Conservation (phyloP, 768 basidiomycete genomes). For the Mycena venus region DNA sequence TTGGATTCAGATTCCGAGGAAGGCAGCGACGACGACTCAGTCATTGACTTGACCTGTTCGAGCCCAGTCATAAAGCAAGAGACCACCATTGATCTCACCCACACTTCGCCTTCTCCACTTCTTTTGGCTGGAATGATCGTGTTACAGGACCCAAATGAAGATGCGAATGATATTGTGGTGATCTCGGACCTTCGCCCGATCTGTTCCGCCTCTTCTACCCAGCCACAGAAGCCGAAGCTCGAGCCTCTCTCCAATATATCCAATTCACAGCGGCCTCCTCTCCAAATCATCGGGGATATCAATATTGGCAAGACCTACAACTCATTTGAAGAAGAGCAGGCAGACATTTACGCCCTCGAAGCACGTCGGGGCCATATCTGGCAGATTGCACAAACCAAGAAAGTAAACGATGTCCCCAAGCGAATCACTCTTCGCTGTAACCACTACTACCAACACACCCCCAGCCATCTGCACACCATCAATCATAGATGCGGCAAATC, state of each 20-base stretch:
- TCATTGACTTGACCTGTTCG: constrained; percentile 1
- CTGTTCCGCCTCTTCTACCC: not conserved
- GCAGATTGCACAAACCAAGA: constrained; percentile 32
- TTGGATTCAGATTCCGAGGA: not conserved
- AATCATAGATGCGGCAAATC: constrained; percentile 32
- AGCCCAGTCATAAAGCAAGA: not conserved
- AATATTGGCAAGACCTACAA: constrained; percentile 5
- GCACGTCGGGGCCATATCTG: constrained; percentile 34
- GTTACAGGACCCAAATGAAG: not conserved
- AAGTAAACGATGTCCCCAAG: not conserved
- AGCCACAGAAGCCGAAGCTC: not conserved
- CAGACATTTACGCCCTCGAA: constrained; percentile 24
- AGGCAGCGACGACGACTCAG: not conserved
- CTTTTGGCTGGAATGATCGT: not conserved
- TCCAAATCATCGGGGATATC: not conserved
- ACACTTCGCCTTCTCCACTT: not conserved
- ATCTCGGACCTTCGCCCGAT: no score
- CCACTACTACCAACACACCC: constrained; percentile 13
- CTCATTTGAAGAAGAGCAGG: constrained; percentile 18
- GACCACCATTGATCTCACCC: not conserved
- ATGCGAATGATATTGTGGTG: not conserved
- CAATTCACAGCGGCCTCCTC: constrained; percentile 18
- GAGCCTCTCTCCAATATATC: constrained; percentile 17
- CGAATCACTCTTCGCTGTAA: constrained; percentile 38
- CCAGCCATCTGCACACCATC: constrained; percentile 20